Evolutionary conservation across 208 protist species (phyloP).

Genomic region (Crithidia bombi): DNA sequence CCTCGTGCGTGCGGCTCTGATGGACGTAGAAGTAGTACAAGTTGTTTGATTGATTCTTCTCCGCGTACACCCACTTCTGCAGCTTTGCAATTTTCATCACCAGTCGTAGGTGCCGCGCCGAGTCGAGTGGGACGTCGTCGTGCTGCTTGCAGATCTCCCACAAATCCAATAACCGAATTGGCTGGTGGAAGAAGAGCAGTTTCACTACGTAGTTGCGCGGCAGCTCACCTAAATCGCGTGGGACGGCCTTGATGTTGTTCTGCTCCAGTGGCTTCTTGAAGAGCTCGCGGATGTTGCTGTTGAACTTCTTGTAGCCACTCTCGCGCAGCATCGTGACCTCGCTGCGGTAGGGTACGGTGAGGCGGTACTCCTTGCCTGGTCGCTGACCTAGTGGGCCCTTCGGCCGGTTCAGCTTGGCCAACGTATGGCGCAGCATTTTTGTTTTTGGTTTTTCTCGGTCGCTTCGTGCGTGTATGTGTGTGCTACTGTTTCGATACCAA

Average conservation of each 20-base stretch:
- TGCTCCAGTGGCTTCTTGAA: constrained; percentile 80
- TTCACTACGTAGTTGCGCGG: constrained; percentile 87
- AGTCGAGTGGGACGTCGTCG: constrained; percentile 90
- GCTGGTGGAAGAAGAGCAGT: constrained; percentile 90
- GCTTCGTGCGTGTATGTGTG: no score
- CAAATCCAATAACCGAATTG: constrained; percentile 76
- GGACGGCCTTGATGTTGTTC: constrained; percentile 89
- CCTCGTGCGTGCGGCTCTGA: constrained; percentile 73
- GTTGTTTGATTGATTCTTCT: constrained; percentile 92
- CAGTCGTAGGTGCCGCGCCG: constrained; percentile 82
- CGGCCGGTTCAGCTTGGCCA: constrained; percentile 51
- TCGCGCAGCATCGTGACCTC: constrained; percentile 84
- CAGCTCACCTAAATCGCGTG: constrained; percentile 87
- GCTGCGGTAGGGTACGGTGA: constrained; percentile 82
- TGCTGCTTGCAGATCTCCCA: constrained; percentile 88
- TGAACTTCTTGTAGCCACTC: constrained; percentile 55
- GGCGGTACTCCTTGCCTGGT: constrained; percentile 80
- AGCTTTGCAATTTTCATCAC: constrained; percentile 88
- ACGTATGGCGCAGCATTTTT: constrained; percentile 68
- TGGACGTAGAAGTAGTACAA: constrained; percentile 91
- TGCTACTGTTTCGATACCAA: no score
- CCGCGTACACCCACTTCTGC: constrained; percentile 88
- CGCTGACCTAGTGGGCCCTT: constrained; percentile 83
- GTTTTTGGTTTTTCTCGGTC: no score
- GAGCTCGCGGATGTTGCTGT: constrained; percentile 87